Evolutionary conservation across 2,329 filamentous ascomycete species (phyloP).

Genomic region (Paraconiothyrium brasiliense): DNA sequence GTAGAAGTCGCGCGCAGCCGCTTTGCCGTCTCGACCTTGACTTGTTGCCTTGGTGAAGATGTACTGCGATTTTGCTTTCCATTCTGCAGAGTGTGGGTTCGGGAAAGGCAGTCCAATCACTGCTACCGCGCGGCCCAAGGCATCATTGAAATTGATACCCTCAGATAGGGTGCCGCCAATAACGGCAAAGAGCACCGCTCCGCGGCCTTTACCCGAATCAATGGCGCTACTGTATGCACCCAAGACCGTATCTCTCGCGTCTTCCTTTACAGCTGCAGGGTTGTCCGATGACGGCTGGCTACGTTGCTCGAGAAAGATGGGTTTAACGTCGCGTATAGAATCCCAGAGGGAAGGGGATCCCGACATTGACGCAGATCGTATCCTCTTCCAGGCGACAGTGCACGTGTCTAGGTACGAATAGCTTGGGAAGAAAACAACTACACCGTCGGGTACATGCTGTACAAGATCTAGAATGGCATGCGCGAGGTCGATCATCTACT

Average conservation of each 20-base stretch:
- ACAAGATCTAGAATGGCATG: constrained; percentile 76
- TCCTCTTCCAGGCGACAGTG: constrained; percentile 52
- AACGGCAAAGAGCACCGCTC: constrained; percentile 86
- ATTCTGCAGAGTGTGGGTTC: constrained; percentile 87
- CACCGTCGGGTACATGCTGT: constrained; percentile 80
- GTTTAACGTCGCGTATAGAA: constrained; percentile 66
- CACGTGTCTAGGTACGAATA: constrained; percentile 89
- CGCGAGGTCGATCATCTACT: constrained; percentile 75
- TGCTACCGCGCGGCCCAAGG: constrained; percentile 85
- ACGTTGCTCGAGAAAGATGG: constrained; percentile 52
- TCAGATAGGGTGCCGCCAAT: constrained; percentile 95
- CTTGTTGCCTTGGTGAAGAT: constrained; percentile 70
- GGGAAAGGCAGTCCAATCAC: constrained; percentile 95
- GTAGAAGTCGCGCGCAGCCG: constrained; percentile 78
- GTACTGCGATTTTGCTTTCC: constrained; percentile 91
- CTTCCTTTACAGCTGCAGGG: constrained; percentile 61
- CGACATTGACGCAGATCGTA: constrained; percentile 14
- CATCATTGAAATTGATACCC: constrained; percentile 97
- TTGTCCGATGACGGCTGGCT: constrained; percentile 61
- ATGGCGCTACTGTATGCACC: constrained; percentile 77
- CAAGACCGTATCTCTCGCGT: constrained; percentile 73
- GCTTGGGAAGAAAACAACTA: constrained; percentile 95
- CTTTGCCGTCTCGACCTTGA: constrained; percentile 50
- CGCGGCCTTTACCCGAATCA: constrained; percentile 58
- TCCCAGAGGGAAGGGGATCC: constrained; percentile 59